Percentiles rank a stretch among this genome's conserved stretches.
These are phyloP conservation scores for Lophium mytilinum DNA, from an alignment of 495 filamentous ascomycete species.

Conservation along the genomic window DNA sequence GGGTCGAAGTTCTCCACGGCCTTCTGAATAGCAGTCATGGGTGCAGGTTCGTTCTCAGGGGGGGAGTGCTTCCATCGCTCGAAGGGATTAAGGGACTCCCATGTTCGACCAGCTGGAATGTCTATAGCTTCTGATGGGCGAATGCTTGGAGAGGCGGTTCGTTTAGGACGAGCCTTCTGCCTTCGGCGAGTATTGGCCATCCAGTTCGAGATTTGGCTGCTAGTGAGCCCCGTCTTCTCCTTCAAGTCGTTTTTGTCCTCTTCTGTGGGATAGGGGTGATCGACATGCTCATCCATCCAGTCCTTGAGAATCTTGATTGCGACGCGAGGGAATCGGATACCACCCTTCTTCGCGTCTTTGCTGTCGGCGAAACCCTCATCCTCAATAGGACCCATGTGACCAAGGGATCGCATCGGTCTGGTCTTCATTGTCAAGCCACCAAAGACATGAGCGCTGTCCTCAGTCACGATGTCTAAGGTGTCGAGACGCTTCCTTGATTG, in stretches of 20 bases:
- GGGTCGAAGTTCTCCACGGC: conserved; percentile 53
- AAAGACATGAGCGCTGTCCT: conserved; percentile 42
- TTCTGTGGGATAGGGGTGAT: conserved; percentile 75
- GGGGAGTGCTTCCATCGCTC: conserved; percentile 83
- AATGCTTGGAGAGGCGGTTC: conserved; percentile 26
- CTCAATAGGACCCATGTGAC: conserved; percentile 32
- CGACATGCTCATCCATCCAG: conserved; percentile 66
- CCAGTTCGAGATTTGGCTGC: conserved; percentile 77
- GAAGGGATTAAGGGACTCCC: conserved; percentile 47
- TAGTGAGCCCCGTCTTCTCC: conserved; percentile 61
- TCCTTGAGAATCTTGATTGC: conserved; percentile 66
- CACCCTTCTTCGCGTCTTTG: conserved; percentile 25
- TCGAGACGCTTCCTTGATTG: conserved; percentile 37
- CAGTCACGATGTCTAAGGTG: conserved; percentile 43
- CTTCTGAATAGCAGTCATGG: conserved; percentile 67
- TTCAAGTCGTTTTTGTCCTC: conserved; percentile 70
- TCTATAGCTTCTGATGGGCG: conserved; percentile 45
- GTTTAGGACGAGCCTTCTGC: conserved; percentile 54
- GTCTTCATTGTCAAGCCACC: conserved; percentile 28
- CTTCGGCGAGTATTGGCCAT: conserved; percentile 75
- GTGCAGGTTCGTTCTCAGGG: conserved; percentile 79
- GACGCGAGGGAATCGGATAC: conserved; percentile 60
- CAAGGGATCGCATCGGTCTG: conserved; percentile 30
- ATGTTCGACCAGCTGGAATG: conserved; percentile 42
- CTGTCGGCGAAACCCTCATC: conserved; percentile 27